Percentiles rank a stretch among this genome's conserved stretches.
phyloP scores from a whole-genome alignment of 176 grass and related monocot species.

The Musa beccarii region DNA sequence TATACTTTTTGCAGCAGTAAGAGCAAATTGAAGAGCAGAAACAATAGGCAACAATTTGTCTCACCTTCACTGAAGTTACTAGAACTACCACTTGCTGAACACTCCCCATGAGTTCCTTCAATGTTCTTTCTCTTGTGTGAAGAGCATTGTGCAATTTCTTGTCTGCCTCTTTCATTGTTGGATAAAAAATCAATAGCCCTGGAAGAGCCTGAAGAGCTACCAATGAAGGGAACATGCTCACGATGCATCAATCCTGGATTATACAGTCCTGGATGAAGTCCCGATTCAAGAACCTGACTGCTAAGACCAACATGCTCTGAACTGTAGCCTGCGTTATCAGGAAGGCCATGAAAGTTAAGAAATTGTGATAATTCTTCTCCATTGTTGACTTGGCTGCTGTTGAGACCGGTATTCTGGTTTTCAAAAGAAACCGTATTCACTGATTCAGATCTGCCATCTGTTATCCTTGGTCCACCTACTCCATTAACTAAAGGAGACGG shows the following conservation, averaged over 20 bases:
- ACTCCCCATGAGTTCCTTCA: constrained; percentile 1
- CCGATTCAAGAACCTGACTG: not conserved
- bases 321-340: not conserved
- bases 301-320: constrained; percentile 4
- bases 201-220: constrained; percentile 7
- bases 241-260: not conserved
- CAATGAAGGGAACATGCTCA: not conserved
- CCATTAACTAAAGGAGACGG: not conserved
- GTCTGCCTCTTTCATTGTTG: not conserved
- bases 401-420: constrained; percentile 18
- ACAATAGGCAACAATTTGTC: constrained; percentile 1
- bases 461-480: constrained; percentile 14
- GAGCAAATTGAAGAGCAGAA: constrained; percentile 3
- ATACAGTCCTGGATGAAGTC: not conserved
- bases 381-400: constrained; percentile 6
- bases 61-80: constrained; percentile 2
- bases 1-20: not conserved
- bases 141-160: not conserved
- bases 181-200: constrained; percentile 10
- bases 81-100: constrained; percentile 15
- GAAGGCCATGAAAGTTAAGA: not conserved
- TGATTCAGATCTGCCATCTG: not conserved
- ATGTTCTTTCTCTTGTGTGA: constrained; percentile 24
- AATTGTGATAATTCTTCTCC: constrained; percentile 3
- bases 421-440: not conserved